Evolutionary conservation across 2,329 filamentous ascomycete genomes (phyloP), one percentile per base, ranked within the genome.

Genomic region (Alternaria gansuensis): DNA sequence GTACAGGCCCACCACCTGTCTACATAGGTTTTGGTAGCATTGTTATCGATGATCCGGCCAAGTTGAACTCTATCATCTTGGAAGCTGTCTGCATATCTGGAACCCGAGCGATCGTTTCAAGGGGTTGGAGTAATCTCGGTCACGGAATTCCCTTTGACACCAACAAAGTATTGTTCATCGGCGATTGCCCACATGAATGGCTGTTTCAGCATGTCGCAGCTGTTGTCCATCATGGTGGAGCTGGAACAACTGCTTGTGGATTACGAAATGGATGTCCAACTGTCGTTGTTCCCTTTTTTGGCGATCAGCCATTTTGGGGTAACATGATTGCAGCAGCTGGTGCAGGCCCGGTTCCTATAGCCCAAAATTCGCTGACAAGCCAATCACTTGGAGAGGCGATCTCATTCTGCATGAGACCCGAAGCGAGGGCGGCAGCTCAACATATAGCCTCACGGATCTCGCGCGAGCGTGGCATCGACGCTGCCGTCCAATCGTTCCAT

Each of bases 201-300:
- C 7, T 28, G 26, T 28, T 28, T 7, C 26, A 28, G 26, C 26
- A 7, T 7, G 26, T 28, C 7, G 88, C 90, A 0, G 88, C 86
- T 39, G 91, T 96, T 1, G 88, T 93, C 4, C 92, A 96, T 70
- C 92, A 95, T 61, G 92, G 92, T 14, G 92, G 92, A 55, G 92
- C 92, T 3, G 92, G 92, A n/a, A 96, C 92, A 2, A 93, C 91
- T 0, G 91, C 92, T 0, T 90, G 91, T 0, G 92, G 92, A 7
- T 88, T 96, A 58, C 84, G 88, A 17, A 85, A 87, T 2, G 91
- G 90, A 21, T 88, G 88, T 45, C 91, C 92, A 1, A 95, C 91
- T 0, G 84, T 93, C 2, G 83, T 96, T 1, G 87, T 96, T 0
- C 92, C 92, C 0, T 96, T 96, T 79, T 96, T 75, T 49, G 70